Evolutionary conservation across 2,329 filamentous ascomycete species (phyloP).

Genomic region (Byssochlamys sp.): DNA sequence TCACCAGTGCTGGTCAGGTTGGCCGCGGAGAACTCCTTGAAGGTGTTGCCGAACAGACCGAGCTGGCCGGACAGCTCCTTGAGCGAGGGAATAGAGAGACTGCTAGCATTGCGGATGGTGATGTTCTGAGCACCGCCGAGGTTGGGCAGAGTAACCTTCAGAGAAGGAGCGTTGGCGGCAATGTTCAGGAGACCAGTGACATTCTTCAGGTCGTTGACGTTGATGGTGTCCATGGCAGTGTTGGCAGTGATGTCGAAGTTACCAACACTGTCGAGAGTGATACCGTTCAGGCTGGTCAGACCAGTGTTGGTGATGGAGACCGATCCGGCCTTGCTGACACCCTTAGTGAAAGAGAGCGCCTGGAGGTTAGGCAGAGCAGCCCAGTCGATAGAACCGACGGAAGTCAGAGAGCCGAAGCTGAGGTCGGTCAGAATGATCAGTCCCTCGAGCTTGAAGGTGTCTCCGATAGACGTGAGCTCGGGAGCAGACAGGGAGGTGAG

Average conservation of each 20-base stretch:
- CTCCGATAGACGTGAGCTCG: slow-evolving; percentile 56
- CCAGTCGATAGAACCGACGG: slow-evolving; percentile 61
- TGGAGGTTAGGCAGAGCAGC: slow-evolving; percentile 59
- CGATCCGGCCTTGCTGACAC: slow-evolving; percentile 54
- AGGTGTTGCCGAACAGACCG: slow-evolving; percentile 68
- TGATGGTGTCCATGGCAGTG: slow-evolving; percentile 63
- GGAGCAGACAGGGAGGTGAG: slow-evolving; percentile 55
- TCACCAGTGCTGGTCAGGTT: slow-evolving; percentile 42
- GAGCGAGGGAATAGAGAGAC: slow-evolving; percentile 64
- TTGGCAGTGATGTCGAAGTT: slow-evolving; percentile 86
- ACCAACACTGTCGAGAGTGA: slow-evolving; percentile 65
- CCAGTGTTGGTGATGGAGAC: slow-evolving; percentile 79
- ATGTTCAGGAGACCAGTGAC: slow-evolving; percentile 63
- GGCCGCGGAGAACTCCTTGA: slow-evolving; percentile 35
- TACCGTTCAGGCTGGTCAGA: slow-evolving; percentile 66
- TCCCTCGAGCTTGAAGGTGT: slow-evolving; percentile 59
- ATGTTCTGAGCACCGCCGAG: slow-evolving; percentile 70
- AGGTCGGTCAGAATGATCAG: slow-evolving; percentile 61
- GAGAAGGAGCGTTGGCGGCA: slow-evolving; percentile 65
- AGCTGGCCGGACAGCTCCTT: slow-evolving; percentile 65
- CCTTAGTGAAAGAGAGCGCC: slow-evolving; percentile 50
- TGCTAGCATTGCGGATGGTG: slow-evolving; percentile 70
- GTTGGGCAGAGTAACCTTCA: slow-evolving; percentile 66
- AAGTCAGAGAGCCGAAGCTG: slow-evolving; percentile 54
- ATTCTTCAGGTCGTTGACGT: slow-evolving; percentile 64